These are phyloP conservation scores for Tylopilus sp. DNA, from an alignment of 768 basidiomycete genomes.

Conservation along the genomic window DNA sequence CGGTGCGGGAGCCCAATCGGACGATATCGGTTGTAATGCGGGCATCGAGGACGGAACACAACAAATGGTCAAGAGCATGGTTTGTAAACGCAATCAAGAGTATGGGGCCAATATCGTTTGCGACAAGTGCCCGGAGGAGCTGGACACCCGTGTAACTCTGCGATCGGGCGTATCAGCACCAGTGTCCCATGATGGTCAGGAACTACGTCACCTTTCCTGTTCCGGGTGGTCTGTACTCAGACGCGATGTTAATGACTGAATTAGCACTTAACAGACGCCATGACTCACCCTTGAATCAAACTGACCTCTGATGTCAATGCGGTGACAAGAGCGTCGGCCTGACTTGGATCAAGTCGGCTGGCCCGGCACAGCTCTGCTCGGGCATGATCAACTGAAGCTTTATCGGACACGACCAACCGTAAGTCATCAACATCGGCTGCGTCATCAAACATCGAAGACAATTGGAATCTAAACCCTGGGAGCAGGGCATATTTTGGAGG, in stretches of 20 bases:
- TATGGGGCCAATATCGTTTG: slow-evolving; percentile 51
- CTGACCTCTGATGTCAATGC: slow-evolving; percentile 56
- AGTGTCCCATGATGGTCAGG: neutral
- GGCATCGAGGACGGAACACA: slow-evolving; percentile 61
- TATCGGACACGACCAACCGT: slow-evolving; percentile 40
- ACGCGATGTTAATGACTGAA: neutral
- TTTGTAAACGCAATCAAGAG: slow-evolving; percentile 68
- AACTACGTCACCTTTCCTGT: slow-evolving; percentile 59
- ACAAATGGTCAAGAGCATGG: slow-evolving; percentile 74
- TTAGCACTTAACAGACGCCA: neutral
- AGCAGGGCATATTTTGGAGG: slow-evolving; percentile 53
- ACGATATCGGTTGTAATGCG: slow-evolving; percentile 61
- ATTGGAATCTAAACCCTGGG: slow-evolving; percentile 55
- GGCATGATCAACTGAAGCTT: slow-evolving; percentile 43
- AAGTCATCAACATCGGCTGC: slow-evolving; percentile 39
- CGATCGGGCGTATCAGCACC: neutral
- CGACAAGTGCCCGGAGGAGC: slow-evolving; percentile 61
- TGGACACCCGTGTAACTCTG: slow-evolving; percentile 70
- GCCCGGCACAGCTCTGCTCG: slow-evolving; percentile 40
- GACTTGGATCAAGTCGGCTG: slow-evolving; percentile 66
- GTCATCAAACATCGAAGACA: slow-evolving; percentile 49
- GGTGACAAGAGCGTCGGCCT: slow-evolving; percentile 66
- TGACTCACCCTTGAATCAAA: slow-evolving; percentile 66
- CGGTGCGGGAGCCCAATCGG: slow-evolving; percentile 63
- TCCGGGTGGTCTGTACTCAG: slow-evolving; percentile 72